Base-by-base conservation (phyloP, 306 rosid genomes). In the Trichosanthes cucumerina region DNA sequence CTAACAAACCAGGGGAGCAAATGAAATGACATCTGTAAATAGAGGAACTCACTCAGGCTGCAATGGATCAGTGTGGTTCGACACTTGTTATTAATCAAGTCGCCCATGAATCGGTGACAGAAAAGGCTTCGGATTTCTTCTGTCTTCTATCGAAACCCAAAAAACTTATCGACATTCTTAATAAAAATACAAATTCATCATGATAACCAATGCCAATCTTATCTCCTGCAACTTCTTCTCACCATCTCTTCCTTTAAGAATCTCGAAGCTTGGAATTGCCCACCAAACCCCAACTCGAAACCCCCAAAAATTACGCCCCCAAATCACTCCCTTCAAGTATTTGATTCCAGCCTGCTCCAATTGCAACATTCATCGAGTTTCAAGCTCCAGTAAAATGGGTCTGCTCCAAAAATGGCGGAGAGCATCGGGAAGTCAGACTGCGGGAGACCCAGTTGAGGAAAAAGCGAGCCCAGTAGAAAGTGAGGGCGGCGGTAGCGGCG, bases 141-240 rank as follows among this genome's bases (percentile, higher is more conserved):
- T 70, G 54, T 70, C 44, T 59, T 26, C 5, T 39, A 43, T 53
- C 0, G 1, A 38, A 41, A 75, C 47, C 26, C 19, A 2, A 28
- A 4, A 24, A 3, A 24, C 52, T 36, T 56, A 43, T 60, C 56
- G 0, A 4, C 38, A 38, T 58, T n/a, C 39, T 46, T 31, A 13
- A 0, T 12, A 1, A 12, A 24, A 49, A 36, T 56, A 36, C 13
- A 59, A 26, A 18, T 56, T n/a, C 79, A 78, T 56, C 52, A 81
- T 88, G 85, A 53, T 85, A 10, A 76, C 87, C 77, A 86, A 81
- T 68, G 75, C 91, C 83, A 84, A 79, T 85, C 85, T 84, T 72
- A 39, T 91, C 83, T 90, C 89, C 79, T 84, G 90, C 88, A 90
- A 88, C 83, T 82, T 84, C 76, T 69, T 85, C 70, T 78, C 41